These are phyloP conservation scores for Cyberlindnera japonica DNA, from an alignment of 805 yeast genomes.

Conservation along the genomic window DNA sequence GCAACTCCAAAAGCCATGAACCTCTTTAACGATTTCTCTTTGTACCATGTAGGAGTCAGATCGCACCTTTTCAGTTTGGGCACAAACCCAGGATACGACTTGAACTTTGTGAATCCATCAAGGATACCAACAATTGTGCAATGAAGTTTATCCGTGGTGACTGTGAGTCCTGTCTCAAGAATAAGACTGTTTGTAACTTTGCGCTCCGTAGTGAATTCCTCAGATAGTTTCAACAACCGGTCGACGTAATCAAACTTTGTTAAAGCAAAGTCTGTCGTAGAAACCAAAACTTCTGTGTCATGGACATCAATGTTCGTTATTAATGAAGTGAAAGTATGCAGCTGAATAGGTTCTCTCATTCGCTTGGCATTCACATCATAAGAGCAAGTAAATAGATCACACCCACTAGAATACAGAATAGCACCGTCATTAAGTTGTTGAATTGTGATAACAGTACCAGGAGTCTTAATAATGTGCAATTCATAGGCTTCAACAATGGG, in stretches of 20 bases:
- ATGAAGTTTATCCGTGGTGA: slow-evolving; percentile 25
- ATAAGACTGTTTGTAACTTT: slow-evolving; percentile 19
- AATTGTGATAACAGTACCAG: slow-evolving; percentile 23
- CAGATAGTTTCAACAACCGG: slow-evolving; percentile 9
- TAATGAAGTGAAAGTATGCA: slow-evolving; percentile 10
- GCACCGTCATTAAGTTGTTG: slow-evolving; percentile 16
- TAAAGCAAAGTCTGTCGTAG: slow-evolving; percentile 30
- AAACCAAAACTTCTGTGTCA: slow-evolving; percentile 23
- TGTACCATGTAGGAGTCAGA: slow-evolving; percentile 33
- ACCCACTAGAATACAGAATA: slow-evolving; percentile 21
- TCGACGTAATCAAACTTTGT: slow-evolving; percentile 20
- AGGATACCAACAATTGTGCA: slow-evolving; percentile 17
- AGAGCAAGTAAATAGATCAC: slow-evolving; percentile 8
- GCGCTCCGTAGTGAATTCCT: slow-evolving; percentile 23
- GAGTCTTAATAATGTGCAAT: slow-evolving; percentile 18
- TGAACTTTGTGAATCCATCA: slow-evolving; percentile 16
- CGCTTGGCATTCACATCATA: slow-evolving; percentile 17
- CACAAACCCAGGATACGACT: slow-evolving; percentile 27
- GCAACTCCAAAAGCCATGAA: slow-evolving; percentile 33
- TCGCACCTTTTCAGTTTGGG: slow-evolving; percentile 31
- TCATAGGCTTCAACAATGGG: slow-evolving; percentile 16
- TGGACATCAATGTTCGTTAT: slow-evolving; percentile 25
- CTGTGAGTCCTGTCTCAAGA: slow-evolving; percentile 7
- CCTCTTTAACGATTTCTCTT: slow-evolving; percentile 6
- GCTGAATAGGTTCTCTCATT: slow-evolving; percentile 14